Evolutionary conservation across 306 rosid genomes (phyloP), one percentile per base, ranked within the genome.

Genomic region (Prinsepia uniflora): DNA sequence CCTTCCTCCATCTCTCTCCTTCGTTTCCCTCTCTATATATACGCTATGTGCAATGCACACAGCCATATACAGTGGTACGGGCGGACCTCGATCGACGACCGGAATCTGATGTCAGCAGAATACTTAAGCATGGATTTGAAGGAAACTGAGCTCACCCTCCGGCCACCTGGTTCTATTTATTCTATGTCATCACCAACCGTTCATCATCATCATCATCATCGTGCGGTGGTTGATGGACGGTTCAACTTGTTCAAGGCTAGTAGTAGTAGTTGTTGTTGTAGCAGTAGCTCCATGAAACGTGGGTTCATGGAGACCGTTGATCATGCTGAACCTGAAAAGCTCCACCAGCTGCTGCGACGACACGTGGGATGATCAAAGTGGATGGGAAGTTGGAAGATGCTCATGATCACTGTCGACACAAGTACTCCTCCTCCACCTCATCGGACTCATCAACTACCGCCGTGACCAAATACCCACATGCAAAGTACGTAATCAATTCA

Each of bases 121-220:
- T n/a, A n/a, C n/a, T 55, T 48, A 47, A 49, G 18, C 55, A 50
- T 71, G 70, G 48, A 34, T 47, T 80, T 71, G 41, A 67, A 22
- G 71, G 83, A 75, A 6, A 80, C 83, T 4, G 77, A 75, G 42
- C 80, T 80, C 19, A 80, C 83, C 20, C 30, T 80, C 36, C 71
- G 71, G 54, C 36, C 60, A 10, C 83, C 80, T 2, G 80, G 83
- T 7, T 24, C 30, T 24, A 24, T 24, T 24, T 24, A 24, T 24
- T 24, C 30, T 24, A 24, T 0, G 30, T 24, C 39, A 19, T 19
- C 43, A 18, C 13, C 63, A 42, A 11, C 19, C 18, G 30, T 3
- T 17, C 9, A n/a, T 30, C 40, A 12, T 14, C 9, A 30, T 3
- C 63, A 12, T 20, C 63, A 14, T 34, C n/a, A 39, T 58, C n/a